Percentiles rank a stretch among this genome's conserved stretches.
These are phyloP conservation scores for Aspergillus olivimuriae DNA, from an alignment of 495 filamentous ascomycete genomes.

Conservation along the genomic window DNA sequence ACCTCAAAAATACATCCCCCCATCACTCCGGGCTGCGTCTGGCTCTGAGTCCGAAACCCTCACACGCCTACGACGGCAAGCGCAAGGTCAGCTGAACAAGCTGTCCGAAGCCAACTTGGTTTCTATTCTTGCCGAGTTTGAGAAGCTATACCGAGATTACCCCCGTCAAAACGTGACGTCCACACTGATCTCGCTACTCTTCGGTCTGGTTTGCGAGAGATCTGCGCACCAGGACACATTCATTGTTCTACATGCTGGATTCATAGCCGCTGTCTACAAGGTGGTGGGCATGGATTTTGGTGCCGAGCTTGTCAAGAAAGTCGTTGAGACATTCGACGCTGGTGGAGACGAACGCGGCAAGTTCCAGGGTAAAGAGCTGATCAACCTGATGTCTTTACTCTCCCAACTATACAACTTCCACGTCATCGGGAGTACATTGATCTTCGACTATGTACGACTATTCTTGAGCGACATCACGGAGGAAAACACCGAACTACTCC, in stretches of 20 bases:
- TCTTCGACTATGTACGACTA: conserved; percentile 83
- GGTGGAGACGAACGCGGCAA: conserved; percentile 30
- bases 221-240: conserved; percentile 77
- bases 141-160: conserved; percentile 73
- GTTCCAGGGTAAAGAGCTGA: conserved; percentile 57
- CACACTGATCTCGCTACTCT: conserved; percentile 63
- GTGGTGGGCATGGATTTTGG: conserved; percentile 82
- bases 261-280: conserved; percentile 82
- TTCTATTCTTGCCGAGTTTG: conserved; percentile 71
- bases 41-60: conserved; percentile 62
- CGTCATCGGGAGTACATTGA: conserved; percentile 68
- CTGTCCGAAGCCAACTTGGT: conserved; percentile 84
- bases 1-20: conserved; percentile 77
- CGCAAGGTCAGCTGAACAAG: conserved; percentile 86
- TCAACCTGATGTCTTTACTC: conserved; percentile 80
- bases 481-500: conserved; percentile 82
- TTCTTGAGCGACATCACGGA: conserved; percentile 74
- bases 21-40: conserved; percentile 62
- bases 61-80: conserved; percentile 64
- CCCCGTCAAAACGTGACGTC: conserved; percentile 80
- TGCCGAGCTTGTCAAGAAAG: conserved; percentile 69
- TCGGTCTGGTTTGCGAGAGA: conserved; percentile 69
- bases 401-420: conserved; percentile 88
- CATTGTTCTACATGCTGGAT: conserved; percentile 83
- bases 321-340: conserved; percentile 62